Conservation (phyloP, 2,329 filamentous ascomycete species). For the Chlorencoelia australis region DNA sequence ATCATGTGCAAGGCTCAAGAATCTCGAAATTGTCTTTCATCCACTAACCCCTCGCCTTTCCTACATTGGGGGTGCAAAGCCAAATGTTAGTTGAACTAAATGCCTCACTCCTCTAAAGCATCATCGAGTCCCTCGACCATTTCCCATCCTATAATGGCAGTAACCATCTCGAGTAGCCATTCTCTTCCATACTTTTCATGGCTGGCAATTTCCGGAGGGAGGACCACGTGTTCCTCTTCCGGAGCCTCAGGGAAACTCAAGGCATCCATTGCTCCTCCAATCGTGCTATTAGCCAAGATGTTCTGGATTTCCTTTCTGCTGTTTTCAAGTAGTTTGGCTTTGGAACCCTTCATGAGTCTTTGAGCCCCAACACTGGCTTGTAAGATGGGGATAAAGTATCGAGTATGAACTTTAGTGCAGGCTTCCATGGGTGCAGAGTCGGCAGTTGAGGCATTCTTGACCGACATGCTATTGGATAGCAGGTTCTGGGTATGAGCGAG, state of each 20-base stretch:
- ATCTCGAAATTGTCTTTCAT: too few species aligned
- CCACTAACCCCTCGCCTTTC: too few species aligned
- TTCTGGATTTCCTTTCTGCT: constrained; percentile 16
- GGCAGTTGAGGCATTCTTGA: too few species aligned
- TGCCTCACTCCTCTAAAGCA: too few species aligned
- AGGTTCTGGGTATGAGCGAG: constrained; percentile 32
- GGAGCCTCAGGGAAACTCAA: constrained; percentile 12
- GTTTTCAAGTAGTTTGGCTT: constrained; percentile 29
- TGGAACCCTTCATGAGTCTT: too few species aligned
- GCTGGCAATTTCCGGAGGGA: not conserved
- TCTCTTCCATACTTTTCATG: constrained; percentile 5
- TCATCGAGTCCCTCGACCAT: not conserved
- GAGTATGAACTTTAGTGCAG: too few species aligned
- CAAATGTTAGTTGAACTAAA: not conserved
- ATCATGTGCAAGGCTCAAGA: too few species aligned
- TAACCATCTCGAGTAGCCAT: constrained; percentile 12
- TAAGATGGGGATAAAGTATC: too few species aligned
- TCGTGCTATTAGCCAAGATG: constrained; percentile 16
- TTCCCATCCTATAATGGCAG: constrained; percentile 14
- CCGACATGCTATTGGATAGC: too few species aligned
- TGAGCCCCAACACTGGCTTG: too few species aligned
- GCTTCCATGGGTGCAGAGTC: too few species aligned
- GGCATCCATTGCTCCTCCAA: constrained; percentile 15
- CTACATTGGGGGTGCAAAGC: not conserved
- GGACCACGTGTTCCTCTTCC: not conserved